Evolutionary conservation across 805 yeast species (phyloP).

Genomic region (Saccharomycopsis amapae): DNA sequence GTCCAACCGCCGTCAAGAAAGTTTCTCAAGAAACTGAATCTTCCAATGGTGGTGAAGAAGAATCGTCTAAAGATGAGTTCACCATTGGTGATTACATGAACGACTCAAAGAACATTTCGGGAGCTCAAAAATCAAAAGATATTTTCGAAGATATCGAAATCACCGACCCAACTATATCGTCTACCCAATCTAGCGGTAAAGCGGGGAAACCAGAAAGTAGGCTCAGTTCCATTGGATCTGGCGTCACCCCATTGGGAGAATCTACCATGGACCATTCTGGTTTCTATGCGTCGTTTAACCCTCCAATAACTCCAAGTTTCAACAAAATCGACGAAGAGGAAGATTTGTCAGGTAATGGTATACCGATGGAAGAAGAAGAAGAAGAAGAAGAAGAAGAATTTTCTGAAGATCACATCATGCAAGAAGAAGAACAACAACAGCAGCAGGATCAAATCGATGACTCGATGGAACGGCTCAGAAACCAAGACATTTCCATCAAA

Average conservation of each 20-base stretch:
- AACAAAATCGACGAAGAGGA: background rate
- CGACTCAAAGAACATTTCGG: background rate
- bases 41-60: background rate
- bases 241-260: conserved; percentile 20
- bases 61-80: conserved; percentile 16
- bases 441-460: background rate
- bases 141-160: conserved; percentile 6
- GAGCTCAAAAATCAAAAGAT: background rate
- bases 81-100: conserved; percentile 21
- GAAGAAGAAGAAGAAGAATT: background rate
- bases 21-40: conserved; percentile 1
- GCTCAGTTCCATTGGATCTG: conserved; percentile 15
- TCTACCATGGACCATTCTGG: conserved; percentile 14
- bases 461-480: background rate
- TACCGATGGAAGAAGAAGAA: conserved; percentile 1
- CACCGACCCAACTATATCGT: conserved; percentile 6
- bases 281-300: background rate
- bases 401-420: background rate
- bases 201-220: conserved; percentile 3
- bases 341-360: background rate
- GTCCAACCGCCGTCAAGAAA: background rate
- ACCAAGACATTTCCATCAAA: conserved; percentile 6
- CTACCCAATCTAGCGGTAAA: conserved; percentile 3
- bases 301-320: background rate
- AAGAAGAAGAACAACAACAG: background rate